Base-by-base conservation (phyloP, 176 grass and related monocot genomes). In the Bonia amplexicaulis region DNA sequence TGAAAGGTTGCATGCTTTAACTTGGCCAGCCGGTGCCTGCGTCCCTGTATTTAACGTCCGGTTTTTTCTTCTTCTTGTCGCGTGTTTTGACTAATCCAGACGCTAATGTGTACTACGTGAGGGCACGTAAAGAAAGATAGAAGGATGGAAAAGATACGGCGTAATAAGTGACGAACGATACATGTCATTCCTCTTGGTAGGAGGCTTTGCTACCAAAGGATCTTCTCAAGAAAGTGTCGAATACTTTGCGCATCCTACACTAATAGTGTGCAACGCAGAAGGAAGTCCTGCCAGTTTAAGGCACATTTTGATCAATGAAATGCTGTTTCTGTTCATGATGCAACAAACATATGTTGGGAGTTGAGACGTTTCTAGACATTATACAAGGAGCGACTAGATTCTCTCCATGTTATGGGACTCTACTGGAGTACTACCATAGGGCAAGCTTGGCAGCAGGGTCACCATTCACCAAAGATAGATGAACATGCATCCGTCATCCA, bases 41-140 rank as follows among this genome's bases (percentile, higher is more conserved):
- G 54, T 55, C 66, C 66, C 23, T 75, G 71, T 63, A 80, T n/a
- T n/a, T 69, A 85, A 54, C 77, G 27, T 69, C 20, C 17, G 17
- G 35, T 33, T 75, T 37, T 68, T 2, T 33, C 44, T 79, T 54
- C 68, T 75, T 22, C 7, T 11, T 20, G 11, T 14, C 14, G 6
- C 23, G 39, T 70, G 62, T 20, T 54, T 73, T 77, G 44, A 85
- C 71, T 63, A 86, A n/a, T n/a, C n/a, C n/a, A n/a, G n/a, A n/a
- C n/a, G 77, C 58, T 75, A 60, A 76, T 12, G 47, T 73, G 65
- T 65, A 86, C 74, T 65, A 86, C 74, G 73, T 51, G 19, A 78
- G 31, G 86, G 19, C 17, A 7, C 2, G 41, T 58, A 73, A 65
- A 82, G 9, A 74, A 67, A 85, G 58, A 64, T 15, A 29, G 11